Evolutionary conservation across 768 basidiomycete species (phyloP).

Genomic region (Collybia sordida): DNA sequence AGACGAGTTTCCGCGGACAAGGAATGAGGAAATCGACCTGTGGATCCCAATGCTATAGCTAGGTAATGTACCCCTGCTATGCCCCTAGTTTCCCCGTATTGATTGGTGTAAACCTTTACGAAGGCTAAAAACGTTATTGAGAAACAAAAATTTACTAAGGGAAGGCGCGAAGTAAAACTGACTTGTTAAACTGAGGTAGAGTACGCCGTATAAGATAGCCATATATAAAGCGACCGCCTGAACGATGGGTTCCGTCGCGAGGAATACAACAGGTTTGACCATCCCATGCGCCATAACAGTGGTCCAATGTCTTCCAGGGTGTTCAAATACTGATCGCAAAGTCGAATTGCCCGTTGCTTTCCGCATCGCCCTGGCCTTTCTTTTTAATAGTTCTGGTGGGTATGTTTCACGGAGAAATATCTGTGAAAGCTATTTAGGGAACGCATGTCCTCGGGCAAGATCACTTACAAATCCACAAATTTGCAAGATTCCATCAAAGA

Average conservation of each 20-base stretch:
- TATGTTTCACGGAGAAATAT: constrained; percentile 38
- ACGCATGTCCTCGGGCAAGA: background rate
- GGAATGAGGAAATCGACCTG: constrained; percentile 28
- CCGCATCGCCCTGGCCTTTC: constrained; percentile 36
- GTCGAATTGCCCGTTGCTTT: constrained; percentile 26
- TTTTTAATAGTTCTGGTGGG: constrained; percentile 46
- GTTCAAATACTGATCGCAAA: constrained; percentile 43
- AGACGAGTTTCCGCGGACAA: no score
- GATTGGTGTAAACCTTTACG: constrained; percentile 47
- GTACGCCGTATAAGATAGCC: constrained; percentile 55
- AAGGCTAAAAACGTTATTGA: constrained; percentile 35
- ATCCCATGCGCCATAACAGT: constrained; percentile 46
- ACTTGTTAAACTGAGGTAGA: constrained; percentile 41
- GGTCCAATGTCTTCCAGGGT: constrained; percentile 38
- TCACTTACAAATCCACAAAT: constrained; percentile 45
- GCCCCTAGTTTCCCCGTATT: constrained; percentile 49
- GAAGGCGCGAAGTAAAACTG: constrained; percentile 14
- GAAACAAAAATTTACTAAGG: constrained; percentile 2
- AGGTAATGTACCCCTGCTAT: constrained; percentile 62
- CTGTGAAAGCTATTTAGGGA: constrained; percentile 3
- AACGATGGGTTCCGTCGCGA: constrained; percentile 57
- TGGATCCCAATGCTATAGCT: constrained; percentile 54
- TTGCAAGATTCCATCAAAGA: constrained; percentile 48
- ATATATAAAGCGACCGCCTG: constrained; percentile 59
- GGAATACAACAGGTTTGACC: constrained; percentile 56